Evolutionary conservation across 78 protist species (phyloP).

Genomic region (Dictyostelium firmibasis): DNA sequence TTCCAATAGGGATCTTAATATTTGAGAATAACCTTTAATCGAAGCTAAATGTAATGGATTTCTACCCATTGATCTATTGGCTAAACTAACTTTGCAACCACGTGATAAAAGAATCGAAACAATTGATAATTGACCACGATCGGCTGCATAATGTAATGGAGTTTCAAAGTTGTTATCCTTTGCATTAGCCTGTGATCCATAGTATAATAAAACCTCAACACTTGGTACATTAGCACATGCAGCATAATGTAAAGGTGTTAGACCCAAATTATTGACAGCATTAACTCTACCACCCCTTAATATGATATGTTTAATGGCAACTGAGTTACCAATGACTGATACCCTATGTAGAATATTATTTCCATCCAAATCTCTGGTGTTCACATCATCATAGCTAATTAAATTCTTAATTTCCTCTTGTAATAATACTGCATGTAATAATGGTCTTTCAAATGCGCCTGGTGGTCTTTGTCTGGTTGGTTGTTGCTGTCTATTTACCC

Average conservation of each 20-base stretch:
- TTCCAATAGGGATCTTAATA: conserved; percentile 22
- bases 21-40: conserved; percentile 50
- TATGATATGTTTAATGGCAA: conserved; percentile 36
- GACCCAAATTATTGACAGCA: conserved; percentile 22
- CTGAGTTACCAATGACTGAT: conserved; percentile 39
- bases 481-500: conserved; percentile 16
- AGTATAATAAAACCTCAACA: conserved; percentile 38
- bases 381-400: conserved; percentile 41
- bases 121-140: conserved; percentile 31
- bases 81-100: conserved; percentile 30
- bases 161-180: conserved; percentile 55
- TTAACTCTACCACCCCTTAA: conserved; percentile 55
- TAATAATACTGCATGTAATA: conserved; percentile 54
- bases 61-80: conserved; percentile 19
- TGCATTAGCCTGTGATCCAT: conserved; percentile 28
- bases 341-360: conserved; percentile 61
- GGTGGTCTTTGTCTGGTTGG: conserved; percentile 5
- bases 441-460: conserved; percentile 15
- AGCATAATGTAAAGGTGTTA: conserved; percentile 76
- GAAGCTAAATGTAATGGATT: conserved; percentile 60
- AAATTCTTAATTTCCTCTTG: conserved; percentile 72
- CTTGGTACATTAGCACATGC: conserved; percentile 54
- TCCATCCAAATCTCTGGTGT: conserved; percentile 26
- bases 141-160: conserved; percentile 52
- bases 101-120: conserved; percentile 23